Evolutionary conservation across 192 early-diverging fungal genomes (phyloP), one percentile per base, ranked within the genome.

Genomic region (Linderina pennispora): DNA sequence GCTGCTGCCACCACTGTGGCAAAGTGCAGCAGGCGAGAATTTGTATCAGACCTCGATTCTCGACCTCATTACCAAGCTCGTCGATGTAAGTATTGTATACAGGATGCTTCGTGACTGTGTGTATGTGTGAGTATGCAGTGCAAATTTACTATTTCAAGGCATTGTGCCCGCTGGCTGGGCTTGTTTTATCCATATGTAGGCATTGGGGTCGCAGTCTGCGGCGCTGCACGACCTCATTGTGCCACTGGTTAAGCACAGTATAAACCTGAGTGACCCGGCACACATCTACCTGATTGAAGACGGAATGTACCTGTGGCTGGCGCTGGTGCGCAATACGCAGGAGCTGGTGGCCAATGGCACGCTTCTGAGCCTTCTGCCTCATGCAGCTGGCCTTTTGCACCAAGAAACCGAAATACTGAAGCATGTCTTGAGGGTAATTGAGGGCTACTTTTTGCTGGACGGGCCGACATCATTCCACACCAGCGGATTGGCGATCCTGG

Each of bases 281-380:
- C 84, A 90, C 65, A 67, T 90, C 5, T 94, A 92, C 41, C 46
- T 97, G 44, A 74, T 93, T 19, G 94, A 94, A 49, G 94, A 97
- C 47, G 88, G 81, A 2, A 70, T 94, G n/a, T 90, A 93, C 43
- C 73, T 97, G 13, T 94, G 91, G 94, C 77, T 80, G 33, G 80
- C 82, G 3, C 79, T 83, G 0, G n/a, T 97, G 10, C 84, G 86
- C 71, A 88, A 84, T 57, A 64, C 83, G 0, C 43, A 80, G 1
- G 22, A 52, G 9, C 56, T 73, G 17, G n/a, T n/a, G n/a, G n/a
- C n/a, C n/a, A 80, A 77, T 8, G 61, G 65, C 7, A 59, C 72
- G 26, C 39, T 97, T 4, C 42, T 79, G 16, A 55, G 53, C 13
- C 79, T 97, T 1, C 61, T 86, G 8, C 80, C 78, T n/a, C 53